Percentiles rank a stretch among this genome's conserved stretches.
phyloP scores from a whole-genome alignment of 495 filamentous ascomycete genomes.

The Massariosphaeria phaeospora region DNA sequence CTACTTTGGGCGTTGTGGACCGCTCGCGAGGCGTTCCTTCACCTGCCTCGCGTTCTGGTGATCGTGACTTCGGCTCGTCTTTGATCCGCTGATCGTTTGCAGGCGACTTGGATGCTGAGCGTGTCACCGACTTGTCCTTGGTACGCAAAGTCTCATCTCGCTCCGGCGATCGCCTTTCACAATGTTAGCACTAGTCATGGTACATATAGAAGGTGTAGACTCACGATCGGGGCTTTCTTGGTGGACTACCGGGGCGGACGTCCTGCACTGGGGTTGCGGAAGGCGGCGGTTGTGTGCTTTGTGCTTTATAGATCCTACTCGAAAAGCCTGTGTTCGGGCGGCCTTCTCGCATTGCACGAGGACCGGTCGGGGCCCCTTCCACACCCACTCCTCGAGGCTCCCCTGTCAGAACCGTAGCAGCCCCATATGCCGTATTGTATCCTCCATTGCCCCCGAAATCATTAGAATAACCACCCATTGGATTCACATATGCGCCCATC shows the following conservation, averaged over 20 bases:
- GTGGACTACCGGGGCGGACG: slow-evolving; percentile 4
- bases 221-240: slow-evolving; percentile 36
- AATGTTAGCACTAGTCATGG: background rate
- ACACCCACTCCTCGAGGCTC: slow-evolving; percentile 56
- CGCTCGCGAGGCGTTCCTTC: slow-evolving; percentile 55
- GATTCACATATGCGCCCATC: slow-evolving; percentile 21
- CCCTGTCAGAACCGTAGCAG: slow-evolving; percentile 30
- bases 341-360: slow-evolving; percentile 88
- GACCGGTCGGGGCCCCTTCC: slow-evolving; percentile 79
- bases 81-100: background rate
- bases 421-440: slow-evolving; percentile 23
- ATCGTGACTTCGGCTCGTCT: slow-evolving; percentile 31
- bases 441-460: slow-evolving; percentile 19
- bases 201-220: slow-evolving; percentile 12
- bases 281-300: background rate
- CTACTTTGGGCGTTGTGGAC: slow-evolving; percentile 48
- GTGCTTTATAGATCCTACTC: slow-evolving; percentile 24
- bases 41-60: slow-evolving; percentile 48
- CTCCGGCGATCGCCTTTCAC: slow-evolving; percentile 5
- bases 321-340: slow-evolving; percentile 66
- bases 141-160: slow-evolving; percentile 23
- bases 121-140: slow-evolving; percentile 16
- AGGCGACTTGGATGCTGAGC: slow-evolving; percentile 18
- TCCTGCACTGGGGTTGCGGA: slow-evolving; percentile 9
- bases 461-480: slow-evolving; percentile 13